Evolutionary conservation across 495 filamentous ascomycete species (phyloP).

Genomic region (Cercophora newfieldiana): DNA sequence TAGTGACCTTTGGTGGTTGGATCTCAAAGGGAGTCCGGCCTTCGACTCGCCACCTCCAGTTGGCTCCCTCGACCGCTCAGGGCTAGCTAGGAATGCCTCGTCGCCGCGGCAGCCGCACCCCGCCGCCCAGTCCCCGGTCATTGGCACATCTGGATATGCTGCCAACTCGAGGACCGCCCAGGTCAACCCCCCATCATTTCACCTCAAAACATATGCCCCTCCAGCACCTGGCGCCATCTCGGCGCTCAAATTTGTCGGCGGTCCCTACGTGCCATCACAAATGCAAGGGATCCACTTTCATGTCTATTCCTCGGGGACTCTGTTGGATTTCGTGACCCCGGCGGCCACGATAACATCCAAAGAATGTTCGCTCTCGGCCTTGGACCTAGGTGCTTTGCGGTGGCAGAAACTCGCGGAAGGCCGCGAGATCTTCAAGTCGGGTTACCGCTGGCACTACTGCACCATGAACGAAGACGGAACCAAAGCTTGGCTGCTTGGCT

Average conservation of each 20-base stretch:
- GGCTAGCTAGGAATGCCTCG: constrained; percentile 33
- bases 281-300: constrained; percentile 91
- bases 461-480: constrained; percentile 90
- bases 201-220: constrained; percentile 69
- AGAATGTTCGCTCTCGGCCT: constrained; percentile 85
- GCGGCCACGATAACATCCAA: constrained; percentile 77
- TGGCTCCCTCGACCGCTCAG: constrained; percentile 58
- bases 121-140: constrained; percentile 38
- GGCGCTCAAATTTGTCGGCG: constrained; percentile 83
- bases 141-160: constrained; percentile 72
- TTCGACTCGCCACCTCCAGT: constrained; percentile 74
- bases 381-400: constrained; percentile 80
- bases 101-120: constrained; percentile 48
- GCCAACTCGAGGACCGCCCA: constrained; percentile 89
- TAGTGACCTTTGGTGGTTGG: constrained; percentile 94
- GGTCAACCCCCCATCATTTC: constrained; percentile 67
- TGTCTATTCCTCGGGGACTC: constrained; percentile 85
- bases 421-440: constrained; percentile 81
- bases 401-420: constrained; percentile 96
- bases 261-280: constrained; percentile 82
- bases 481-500: constrained; percentile 95
- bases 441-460: constrained; percentile 97
- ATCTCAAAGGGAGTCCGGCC: constrained; percentile 83
- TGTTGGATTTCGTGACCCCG: constrained; percentile 91
- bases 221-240: constrained; percentile 81